Evolutionary conservation across 2,329 filamentous ascomycete species (phyloP), one percentile per base, ranked within the genome.

Genomic region (Chaetomiaceae sp.): DNA sequence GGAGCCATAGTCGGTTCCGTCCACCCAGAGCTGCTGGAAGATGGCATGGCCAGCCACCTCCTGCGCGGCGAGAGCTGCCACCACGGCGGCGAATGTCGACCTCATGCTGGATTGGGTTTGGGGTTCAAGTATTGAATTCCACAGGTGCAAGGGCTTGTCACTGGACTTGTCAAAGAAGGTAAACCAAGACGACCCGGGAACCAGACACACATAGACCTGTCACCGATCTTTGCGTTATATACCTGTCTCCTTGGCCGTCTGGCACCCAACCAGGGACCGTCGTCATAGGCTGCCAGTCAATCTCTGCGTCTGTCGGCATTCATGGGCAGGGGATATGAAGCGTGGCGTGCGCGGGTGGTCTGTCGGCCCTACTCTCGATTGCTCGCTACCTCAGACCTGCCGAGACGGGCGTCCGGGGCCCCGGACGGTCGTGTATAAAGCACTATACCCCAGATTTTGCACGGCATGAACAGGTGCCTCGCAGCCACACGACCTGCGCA

Each of bases 1-100:
- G 4, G 60, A 54, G 20, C 64, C 67, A 62, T 68, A 58, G 51
- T 67, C 72, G 12, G 65, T 59, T 17, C 66, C 70, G 42, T 68
- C 64, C 26, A 74, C 67, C 70, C 71, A 75, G 38, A 75, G 62
- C 4, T 73, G 59, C 53, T 78, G 74, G 62, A 75, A 77, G 36
- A 67, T 76, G 24, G 75, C 72, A 56, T 78, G 75, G 45, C 65
- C 68, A 29, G 66, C 59, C n/a, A 62, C 69, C 10, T 66, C 57
- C 35, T 62, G 58, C 11, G 63, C 65, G 41, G 62, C 60, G n/a
- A 69, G 48, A 35, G 62, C 64, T 19, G 61, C n/a, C n/a, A n/a
- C 58, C 36, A 57, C 44, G 36, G 58, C 57, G 29, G 62, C 55
- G 26, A 63, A 39, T 20, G 61, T 38, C 3, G 60, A 61, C 61